A percentile compares a stretch with the other conserved stretches of the same genome.
Evolutionary conservation across 2,329 filamentous ascomycete genomes (phyloP).

Genomic region (Scedosporium minutisporum): DNA sequence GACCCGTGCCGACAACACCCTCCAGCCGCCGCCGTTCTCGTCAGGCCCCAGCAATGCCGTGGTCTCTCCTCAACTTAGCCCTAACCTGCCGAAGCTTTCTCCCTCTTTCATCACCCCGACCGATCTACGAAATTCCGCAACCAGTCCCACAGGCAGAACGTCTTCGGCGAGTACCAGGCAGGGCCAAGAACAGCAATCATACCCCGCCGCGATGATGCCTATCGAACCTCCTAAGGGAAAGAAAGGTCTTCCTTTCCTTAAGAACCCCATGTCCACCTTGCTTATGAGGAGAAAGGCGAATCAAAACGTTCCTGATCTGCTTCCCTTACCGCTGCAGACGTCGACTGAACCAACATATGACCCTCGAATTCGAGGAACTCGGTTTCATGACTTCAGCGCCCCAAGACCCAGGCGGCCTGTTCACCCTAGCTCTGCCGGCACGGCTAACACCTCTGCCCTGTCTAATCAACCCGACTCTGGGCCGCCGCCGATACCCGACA

Average conservation of each 20-base stretch:
- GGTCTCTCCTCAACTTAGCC: not conserved
- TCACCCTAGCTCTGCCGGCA: not conserved
- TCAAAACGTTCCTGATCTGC: slow-evolving; percentile 35
- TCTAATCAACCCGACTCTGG: not conserved
- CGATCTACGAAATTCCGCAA: slow-evolving; percentile 31
- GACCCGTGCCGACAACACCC: slow-evolving; percentile 1
- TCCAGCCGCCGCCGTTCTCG: slow-evolving; percentile 7
- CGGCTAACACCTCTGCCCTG: not conserved
- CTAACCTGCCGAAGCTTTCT: slow-evolving; percentile 17
- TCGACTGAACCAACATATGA: slow-evolving; percentile 44
- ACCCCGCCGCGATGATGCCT: slow-evolving; percentile 19
- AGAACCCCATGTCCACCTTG: slow-evolving; percentile 50
- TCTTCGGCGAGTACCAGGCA: slow-evolving; percentile 27
- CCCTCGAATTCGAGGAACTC: slow-evolving; percentile 53
- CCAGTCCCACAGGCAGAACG: not conserved
- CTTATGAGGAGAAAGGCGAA: slow-evolving; percentile 46
- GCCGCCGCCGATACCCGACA: slow-evolving; percentile 3
- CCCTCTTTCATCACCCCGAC: slow-evolving; percentile 40
- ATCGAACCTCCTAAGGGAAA: slow-evolving; percentile 36
- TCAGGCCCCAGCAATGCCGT: not conserved
- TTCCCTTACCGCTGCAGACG: slow-evolving; percentile 28
- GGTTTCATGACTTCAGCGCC: slow-evolving; percentile 57
- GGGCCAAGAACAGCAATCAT: slow-evolving; percentile 24
- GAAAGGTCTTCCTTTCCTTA: slow-evolving; percentile 47
- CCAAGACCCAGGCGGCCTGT: slow-evolving; percentile 32